A percentile compares a stretch with the other conserved stretches of the same genome.
These are phyloP conservation scores for Excoecaria agallocha DNA, from an alignment of 345 rosid genomes.

Conservation along the genomic window DNA sequence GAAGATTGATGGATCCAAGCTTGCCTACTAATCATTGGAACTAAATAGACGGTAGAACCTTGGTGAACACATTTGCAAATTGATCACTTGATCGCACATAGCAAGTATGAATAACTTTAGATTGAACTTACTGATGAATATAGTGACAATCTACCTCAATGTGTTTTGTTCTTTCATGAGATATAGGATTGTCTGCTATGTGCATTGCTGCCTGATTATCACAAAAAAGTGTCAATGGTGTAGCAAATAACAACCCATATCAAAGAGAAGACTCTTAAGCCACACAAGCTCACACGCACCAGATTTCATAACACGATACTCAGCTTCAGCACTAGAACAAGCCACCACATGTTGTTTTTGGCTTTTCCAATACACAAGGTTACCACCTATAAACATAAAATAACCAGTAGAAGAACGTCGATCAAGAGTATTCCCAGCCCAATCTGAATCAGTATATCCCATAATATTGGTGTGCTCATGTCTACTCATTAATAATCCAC, in stretches of 20 bases:
- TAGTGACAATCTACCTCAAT: neutral
- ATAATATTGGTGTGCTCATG: neutral
- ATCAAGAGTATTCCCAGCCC: neutral
- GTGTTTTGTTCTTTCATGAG: no score
- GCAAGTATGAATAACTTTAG: neutral
- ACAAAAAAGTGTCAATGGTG: no score
- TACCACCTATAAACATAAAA: neutral
- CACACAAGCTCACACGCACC: no score
- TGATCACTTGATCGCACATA: neutral
- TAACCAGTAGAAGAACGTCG: neutral
- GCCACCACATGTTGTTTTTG: neutral
- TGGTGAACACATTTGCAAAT: neutral
- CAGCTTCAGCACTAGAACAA: neutral
- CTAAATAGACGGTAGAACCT: neutral
- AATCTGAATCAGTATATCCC: neutral
- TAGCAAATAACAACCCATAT: neutral
- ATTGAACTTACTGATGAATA: neutral
- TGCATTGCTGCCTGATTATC: no score
- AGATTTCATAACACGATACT: neutral
- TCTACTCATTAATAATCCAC: neutral
- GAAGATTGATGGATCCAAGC: neutral
- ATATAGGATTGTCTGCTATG: no score
- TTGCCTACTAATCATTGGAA: neutral
- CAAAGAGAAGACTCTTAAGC: neutral
- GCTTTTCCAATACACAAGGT: neutral